Evolutionary conservation across 306 rosid genomes (phyloP).

Genomic region (cucumber (Cucumis sativus)): DNA sequence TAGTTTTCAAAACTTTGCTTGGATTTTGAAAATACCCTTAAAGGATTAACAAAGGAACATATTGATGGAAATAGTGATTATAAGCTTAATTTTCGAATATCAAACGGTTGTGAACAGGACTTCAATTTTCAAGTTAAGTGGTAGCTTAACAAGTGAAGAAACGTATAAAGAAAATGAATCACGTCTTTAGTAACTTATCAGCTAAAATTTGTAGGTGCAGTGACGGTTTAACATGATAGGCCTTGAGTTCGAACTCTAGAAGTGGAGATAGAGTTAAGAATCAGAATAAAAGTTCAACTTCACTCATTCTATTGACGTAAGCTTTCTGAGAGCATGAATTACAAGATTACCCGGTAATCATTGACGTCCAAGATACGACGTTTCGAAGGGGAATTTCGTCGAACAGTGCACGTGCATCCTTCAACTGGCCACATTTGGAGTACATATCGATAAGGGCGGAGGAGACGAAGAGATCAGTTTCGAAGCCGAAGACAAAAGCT

Average conservation of each 20-base stretch:
- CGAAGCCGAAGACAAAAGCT: slow-evolving; percentile 55
- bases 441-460: slow-evolving; percentile 73
- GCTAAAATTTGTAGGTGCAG: neutral
- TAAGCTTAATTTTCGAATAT: too few relatives aligned
- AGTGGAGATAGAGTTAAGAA: neutral
- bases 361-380: slow-evolving; percentile 75
- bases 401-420: slow-evolving; percentile 48
- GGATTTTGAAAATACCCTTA: too few relatives aligned
- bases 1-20: too few relatives aligned
- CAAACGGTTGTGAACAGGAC: too few relatives aligned
- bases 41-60: too few relatives aligned
- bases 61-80: too few relatives aligned
- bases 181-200: neutral
- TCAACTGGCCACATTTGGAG: slow-evolving; percentile 43
- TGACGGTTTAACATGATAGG: neutral
- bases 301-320: neutral
- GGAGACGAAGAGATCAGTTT: slow-evolving; percentile 51
- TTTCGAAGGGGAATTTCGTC: slow-evolving; percentile 56
- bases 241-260: neutral
- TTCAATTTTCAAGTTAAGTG: neutral
- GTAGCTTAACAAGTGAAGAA: too few relatives aligned
- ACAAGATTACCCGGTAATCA: slow-evolving; percentile 29
- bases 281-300: neutral
- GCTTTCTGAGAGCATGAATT: neutral
- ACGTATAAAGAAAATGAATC: neutral